Evolutionary conservation across 108 stramenopile species (phyloP).

Genomic region (Chaetoceros tenuissimus): DNA sequence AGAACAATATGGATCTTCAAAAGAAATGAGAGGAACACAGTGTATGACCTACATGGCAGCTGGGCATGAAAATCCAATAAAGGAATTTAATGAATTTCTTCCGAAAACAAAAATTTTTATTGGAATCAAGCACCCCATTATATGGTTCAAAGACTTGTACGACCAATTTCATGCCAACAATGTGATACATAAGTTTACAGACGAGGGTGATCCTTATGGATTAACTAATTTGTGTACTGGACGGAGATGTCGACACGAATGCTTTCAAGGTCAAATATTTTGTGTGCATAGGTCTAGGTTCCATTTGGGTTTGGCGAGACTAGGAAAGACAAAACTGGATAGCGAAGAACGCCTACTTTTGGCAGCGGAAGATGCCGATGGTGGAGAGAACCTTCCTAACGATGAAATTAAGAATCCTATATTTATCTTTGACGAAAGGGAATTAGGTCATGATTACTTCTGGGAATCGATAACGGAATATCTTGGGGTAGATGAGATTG

Average conservation of each 20-base stretch:
- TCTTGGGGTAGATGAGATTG: conserved; percentile 3
- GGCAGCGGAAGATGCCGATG: conserved; percentile 24
- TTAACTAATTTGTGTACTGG: conserved; percentile 21
- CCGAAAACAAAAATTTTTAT: conserved; percentile 64
- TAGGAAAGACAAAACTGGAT: conserved; percentile 25
- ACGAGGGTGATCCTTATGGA: conserved; percentile 9
- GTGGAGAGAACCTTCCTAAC: conserved; percentile 3
- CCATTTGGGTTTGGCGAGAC: conserved; percentile 33
- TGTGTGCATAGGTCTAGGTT: conserved; percentile 68
- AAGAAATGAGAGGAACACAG: no score
- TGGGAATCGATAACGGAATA: conserved; percentile 18
- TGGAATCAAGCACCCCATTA: conserved; percentile 62
- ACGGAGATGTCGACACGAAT: conserved; percentile 11
- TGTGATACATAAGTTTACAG: no score
- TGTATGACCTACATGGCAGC: no score
- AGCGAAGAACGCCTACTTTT: conserved; percentile 11
- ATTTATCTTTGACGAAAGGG: conserved; percentile 35
- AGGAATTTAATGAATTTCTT: no score
- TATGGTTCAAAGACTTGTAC: no score
- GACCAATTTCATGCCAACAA: no score
- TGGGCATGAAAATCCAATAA: no score
- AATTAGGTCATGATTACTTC: conserved; percentile 19
- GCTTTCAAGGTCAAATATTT: conserved; percentile 23
- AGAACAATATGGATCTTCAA: conserved; percentile 9
- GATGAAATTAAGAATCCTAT: conserved; percentile 16